phyloP scores from a whole-genome alignment of 2,329 filamentous ascomycete species.

The Neodidymelliopsis sp. region DNA sequence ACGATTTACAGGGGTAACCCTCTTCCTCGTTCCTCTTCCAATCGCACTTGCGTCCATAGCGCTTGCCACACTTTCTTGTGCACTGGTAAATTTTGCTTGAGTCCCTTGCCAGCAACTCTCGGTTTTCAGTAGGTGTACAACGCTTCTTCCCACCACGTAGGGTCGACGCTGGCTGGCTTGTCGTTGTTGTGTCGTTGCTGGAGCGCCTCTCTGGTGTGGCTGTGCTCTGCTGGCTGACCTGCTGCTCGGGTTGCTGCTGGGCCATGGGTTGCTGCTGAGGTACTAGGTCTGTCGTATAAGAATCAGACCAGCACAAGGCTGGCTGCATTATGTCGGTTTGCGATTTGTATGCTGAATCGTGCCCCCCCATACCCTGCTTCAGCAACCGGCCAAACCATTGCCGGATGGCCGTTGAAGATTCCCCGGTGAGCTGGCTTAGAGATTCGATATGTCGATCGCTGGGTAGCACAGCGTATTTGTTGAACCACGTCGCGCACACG shows the following conservation, averaged over 20 bases:
- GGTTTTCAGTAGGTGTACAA: constrained; percentile 43
- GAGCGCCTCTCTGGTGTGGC: constrained; percentile 24
- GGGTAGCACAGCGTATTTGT: constrained; percentile 47
- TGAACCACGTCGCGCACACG: constrained; percentile 49
- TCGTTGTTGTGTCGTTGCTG: constrained; percentile 28
- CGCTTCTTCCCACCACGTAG: constrained; percentile 45
- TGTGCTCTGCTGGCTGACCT: constrained; percentile 16
- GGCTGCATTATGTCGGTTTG: constrained; percentile 41
- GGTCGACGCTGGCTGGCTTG: constrained; percentile 20
- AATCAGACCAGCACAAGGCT: constrained; percentile 32
- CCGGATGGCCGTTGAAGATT: constrained; percentile 41
- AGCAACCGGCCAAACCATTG: constrained; percentile 48
- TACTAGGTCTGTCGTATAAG: constrained; percentile 25
- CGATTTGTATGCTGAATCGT: constrained; percentile 50
- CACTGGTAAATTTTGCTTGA: constrained; percentile 49
- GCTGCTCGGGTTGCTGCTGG: constrained; percentile 6
- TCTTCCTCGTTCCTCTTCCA: constrained; percentile 51
- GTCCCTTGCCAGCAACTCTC: constrained; percentile 39
- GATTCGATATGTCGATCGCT: constrained; percentile 48
- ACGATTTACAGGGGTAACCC: constrained; percentile 46
- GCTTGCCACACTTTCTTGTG: constrained; percentile 48
- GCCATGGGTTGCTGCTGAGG: constrained; percentile 18
- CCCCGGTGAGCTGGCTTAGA: constrained; percentile 46
- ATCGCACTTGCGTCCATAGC: constrained; percentile 49
- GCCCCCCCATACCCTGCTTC: constrained; percentile 47